These are phyloP conservation scores for Ascobolus immersus DNA, from an alignment of 495 filamentous ascomycete genomes.

Conservation along the genomic window DNA sequence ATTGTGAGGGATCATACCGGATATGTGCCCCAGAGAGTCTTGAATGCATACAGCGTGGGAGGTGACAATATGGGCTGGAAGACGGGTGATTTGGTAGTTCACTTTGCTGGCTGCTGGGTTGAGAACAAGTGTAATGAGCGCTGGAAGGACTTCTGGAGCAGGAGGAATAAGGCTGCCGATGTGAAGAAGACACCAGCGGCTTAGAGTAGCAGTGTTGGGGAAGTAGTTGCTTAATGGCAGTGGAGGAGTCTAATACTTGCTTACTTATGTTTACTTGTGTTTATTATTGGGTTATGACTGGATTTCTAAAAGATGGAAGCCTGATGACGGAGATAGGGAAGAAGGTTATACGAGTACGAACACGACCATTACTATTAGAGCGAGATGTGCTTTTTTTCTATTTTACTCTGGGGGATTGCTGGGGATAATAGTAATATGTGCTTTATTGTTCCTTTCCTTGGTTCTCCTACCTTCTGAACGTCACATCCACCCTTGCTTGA, in stretches of 20 bases:
- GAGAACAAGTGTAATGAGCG: constrained; percentile 11
- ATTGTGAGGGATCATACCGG: constrained; percentile 16
- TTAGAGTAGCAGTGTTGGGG: background rate
- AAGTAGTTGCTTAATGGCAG: background rate
- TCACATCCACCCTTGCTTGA: too few relatives aligned
- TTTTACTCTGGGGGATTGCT: too few relatives aligned
- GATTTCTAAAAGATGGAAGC: too few relatives aligned
- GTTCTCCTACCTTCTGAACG: too few relatives aligned
- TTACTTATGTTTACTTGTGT: too few relatives aligned
- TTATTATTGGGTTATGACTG: too few relatives aligned
- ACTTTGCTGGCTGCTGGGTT: constrained; percentile 21
- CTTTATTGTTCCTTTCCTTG: too few relatives aligned
- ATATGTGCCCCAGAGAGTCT: constrained; percentile 13
- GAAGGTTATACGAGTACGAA: too few relatives aligned
- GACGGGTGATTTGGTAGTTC: constrained; percentile 17
- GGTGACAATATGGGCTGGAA: constrained; percentile 15
- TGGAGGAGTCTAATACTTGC: background rate
- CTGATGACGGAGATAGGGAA: too few relatives aligned
- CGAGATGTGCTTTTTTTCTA: too few relatives aligned
- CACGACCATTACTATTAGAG: too few relatives aligned
- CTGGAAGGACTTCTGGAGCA: constrained; percentile 17
- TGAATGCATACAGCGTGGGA: constrained; percentile 17
- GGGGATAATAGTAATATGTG: too few relatives aligned
- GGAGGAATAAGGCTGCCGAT: constrained; percentile 5
- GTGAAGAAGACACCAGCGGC: background rate